Evolutionary conservation across 176 grass and related monocot species (phyloP), one percentile per base, ranked within the genome.

Genomic region (Carex parvula): DNA sequence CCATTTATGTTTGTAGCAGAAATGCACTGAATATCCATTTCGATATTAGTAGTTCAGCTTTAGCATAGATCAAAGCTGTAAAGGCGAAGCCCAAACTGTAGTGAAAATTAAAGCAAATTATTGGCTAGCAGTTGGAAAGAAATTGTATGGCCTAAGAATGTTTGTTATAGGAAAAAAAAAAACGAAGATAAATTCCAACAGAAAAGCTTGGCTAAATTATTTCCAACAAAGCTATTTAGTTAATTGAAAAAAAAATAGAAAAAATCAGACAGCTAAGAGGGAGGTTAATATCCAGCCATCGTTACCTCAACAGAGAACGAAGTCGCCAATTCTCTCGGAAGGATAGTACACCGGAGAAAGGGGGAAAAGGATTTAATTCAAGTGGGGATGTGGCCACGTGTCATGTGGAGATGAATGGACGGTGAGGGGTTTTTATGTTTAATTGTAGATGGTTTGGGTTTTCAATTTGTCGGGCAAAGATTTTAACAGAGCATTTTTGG

Each of bases 1-100:
- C 91, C 88, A 85, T 82, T 88, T 59, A 95, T 85, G 81, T 88
- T 92, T 83, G 92, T 62, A 69, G 96, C 85, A 58, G 88, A 90
- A 13, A 93, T 62, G 18, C 63, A 93, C 64, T 88, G 75, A 48
- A 90, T 84, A 64, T 91, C 88, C 96, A 98, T 98, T 16, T 15
- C 57, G 48, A 86, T 80, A 8, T 75, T 80, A 30, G 7, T 41
- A 55, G 5, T 30, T 78, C 18, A 17, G 10, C 20, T 78, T 32
- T 18, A 56, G 50, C 22, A 18, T 32, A 54, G 4, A 78, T 24
- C 8, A 78, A 56, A 73, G n/a, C n/a, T 73, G 70, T 22, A 22
- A 73, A 72, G 35, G 69, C 22, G 41, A 81, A 26, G 17, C 37
- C 0, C 26, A 65, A 69, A 67, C 62, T 55, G 18, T n/a, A 15